Evolutionary conservation across 2,329 filamentous ascomycete genomes (phyloP), one percentile per base, ranked within the genome.

Genomic region (Rutstroemia sp.): DNA sequence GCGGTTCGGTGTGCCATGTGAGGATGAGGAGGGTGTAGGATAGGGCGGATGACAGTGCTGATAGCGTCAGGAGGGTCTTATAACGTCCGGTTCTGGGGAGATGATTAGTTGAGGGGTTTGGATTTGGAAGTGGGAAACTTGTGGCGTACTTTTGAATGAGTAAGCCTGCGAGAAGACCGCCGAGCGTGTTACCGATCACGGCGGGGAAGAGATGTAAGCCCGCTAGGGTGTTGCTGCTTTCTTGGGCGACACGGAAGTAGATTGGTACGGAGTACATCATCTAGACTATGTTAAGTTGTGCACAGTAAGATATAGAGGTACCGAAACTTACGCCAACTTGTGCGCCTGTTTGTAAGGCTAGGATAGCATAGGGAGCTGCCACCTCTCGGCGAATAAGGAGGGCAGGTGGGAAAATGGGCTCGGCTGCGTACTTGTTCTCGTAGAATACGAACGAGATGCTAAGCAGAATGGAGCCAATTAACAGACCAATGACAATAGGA

Each of bases 191-290:
- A 0, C 86, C 86, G 0, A 80, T 69, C 0, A 89, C 84, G 0
- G 86, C 82, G 0, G 86, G 86, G 42, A 89, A 76, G 0, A 90
- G 72, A 62, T 88, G 82, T 0, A 79, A 70, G 0, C 78, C 78
- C 0, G 85, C 83, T 1, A 73, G 70, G 0, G 84, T 82, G 46
- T 79, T 82, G 0, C 80, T 82, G 2, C 76, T 77, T 0, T 75
- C 72, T 5, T 78, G 72, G 0, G 84, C 84, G 1, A 86, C 78
- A 57, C 87, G 82, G 60, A 89, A 89, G 69, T 89, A 89, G 0
- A 89, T 69, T 0, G 86, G 86, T 0, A 88, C 78, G 0, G 78
- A 77, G 54, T 83, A 84, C 79, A 88, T 83, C 65, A 84, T 74
- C 70, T 76, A 58, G 48, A 14, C 10, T 5, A 39, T 40, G n/a